phyloP scores from a whole-genome alignment of 768 basidiomycete genomes.

The Tricholoma bakamatsutake region DNA sequence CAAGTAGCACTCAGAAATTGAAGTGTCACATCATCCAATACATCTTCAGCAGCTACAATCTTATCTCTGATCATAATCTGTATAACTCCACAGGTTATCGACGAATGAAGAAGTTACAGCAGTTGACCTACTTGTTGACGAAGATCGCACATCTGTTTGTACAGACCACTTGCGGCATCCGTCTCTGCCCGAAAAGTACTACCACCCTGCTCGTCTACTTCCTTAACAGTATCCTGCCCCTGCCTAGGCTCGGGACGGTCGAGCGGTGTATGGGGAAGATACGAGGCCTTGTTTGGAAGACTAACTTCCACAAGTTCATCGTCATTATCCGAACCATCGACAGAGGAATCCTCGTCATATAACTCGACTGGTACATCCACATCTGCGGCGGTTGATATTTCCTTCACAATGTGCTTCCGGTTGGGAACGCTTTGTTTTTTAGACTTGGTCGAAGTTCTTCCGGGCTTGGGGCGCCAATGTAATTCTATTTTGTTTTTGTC shows the following conservation, averaged over 20 bases:
- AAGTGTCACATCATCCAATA: constrained; percentile 31
- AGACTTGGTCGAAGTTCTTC: constrained; percentile 18
- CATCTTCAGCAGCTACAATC: constrained; percentile 22
- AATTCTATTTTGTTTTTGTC: constrained; percentile 21
- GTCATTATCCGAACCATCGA: constrained; percentile 17
- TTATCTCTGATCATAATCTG: constrained; percentile 24
- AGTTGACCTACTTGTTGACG: constrained; percentile 20
- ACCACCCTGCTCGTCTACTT: neutral
- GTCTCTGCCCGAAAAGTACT: constrained; percentile 2
- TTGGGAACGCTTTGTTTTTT: constrained; percentile 13
- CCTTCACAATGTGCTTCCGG: constrained; percentile 18
- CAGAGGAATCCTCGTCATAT: constrained; percentile 23
- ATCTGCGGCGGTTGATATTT: constrained; percentile 18
- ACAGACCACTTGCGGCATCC: constrained; percentile 18
- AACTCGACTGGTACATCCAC: constrained; percentile 29
- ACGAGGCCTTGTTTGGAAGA: neutral
- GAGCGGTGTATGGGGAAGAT: neutral
- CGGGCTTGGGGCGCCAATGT: constrained; percentile 26
- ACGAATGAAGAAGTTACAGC: constrained; percentile 1
- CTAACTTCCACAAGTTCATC: constrained; percentile 16
- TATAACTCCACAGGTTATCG: neutral
- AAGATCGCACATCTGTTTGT: constrained; percentile 18
- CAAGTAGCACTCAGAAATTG: constrained; percentile 31
- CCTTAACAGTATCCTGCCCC: constrained; percentile 1
- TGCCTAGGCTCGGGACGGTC: neutral